Evolutionary conservation across 805 yeast species (phyloP).

Genomic region (Kregervanrija pseudodelftensis): DNA sequence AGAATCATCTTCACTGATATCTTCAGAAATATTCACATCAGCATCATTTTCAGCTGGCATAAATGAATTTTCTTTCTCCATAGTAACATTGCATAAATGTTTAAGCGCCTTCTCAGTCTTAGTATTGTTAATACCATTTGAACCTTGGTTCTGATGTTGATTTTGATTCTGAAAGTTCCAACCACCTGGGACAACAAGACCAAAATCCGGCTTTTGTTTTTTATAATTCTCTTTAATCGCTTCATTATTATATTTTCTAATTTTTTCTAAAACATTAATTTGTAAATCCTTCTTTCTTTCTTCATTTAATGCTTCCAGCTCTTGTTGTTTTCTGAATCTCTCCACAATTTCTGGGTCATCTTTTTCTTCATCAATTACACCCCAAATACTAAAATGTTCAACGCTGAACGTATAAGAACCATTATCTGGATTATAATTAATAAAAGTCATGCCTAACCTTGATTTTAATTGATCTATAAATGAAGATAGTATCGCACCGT

Average conservation of each 20-base stretch:
- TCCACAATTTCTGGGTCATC: conserved; percentile 41
- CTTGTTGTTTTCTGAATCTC: conserved; percentile 24
- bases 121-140: too few relatives aligned
- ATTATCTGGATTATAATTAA: conserved; percentile 69
- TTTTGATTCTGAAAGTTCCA: conserved; percentile 13
- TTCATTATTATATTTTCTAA: conserved; percentile 12
- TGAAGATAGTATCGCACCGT: too few relatives aligned
- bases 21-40: conserved; percentile 6
- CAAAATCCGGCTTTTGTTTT: conserved; percentile 19
- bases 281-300: conserved; percentile 15
- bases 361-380: conserved; percentile 62
- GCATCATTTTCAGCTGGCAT: conserved; percentile 9
- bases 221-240: conserved; percentile 16
- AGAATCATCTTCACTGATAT: conserved; percentile 6
- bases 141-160: too few relatives aligned
- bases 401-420: conserved; percentile 78
- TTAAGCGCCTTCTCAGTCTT: too few relatives aligned
- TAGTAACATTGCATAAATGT: too few relatives aligned
- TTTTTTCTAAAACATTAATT: conserved; percentile 16
- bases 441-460: conserved; percentile 65
- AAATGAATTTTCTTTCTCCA: too few relatives aligned
- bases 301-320: conserved; percentile 11
- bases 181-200: conserved; percentile 25
- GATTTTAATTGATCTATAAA: conserved; percentile 30
- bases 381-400: conserved; percentile 93